A percentile compares a stretch with the other conserved stretches of the same genome.
Conservation (phyloP, 768 basidiomycete species). For the Hirschioporus abietinus region DNA sequence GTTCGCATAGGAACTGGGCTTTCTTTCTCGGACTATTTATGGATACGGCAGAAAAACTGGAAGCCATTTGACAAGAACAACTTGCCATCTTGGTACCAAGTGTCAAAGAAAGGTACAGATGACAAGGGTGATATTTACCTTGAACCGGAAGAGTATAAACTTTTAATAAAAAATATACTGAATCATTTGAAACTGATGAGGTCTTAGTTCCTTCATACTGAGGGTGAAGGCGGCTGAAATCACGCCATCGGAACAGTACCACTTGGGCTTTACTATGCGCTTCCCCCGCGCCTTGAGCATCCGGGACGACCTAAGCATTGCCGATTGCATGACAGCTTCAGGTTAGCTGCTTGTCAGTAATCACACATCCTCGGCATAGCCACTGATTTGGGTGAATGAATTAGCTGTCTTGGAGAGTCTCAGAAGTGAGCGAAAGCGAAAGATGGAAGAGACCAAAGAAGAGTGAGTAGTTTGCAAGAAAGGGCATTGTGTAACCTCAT, state of each 20-base stretch:
- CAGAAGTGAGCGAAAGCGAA: conserved; percentile 65
- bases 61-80: conserved; percentile 70
- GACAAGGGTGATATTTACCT: conserved; percentile 91
- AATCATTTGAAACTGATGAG: conserved; percentile 5
- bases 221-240: conserved; percentile 95
- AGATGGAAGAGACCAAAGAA: conserved; percentile 52
- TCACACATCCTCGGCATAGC: neutral
- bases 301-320: conserved; percentile 68
- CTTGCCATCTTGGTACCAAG: conserved; percentile 65
- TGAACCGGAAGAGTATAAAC: conserved; percentile 75
- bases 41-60: conserved; percentile 81
- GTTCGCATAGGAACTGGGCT: conserved; percentile 89
- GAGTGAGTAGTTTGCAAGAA: conserved; percentile 31
- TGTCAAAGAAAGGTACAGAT: conserved; percentile 54
- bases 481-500: neutral
- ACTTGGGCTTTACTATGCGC: conserved; percentile 84
- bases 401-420: conserved; percentile 56
- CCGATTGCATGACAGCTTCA: conserved; percentile 68
- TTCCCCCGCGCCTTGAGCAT: conserved; percentile 85
- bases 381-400: conserved; percentile 6
- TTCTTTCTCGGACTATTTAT: conserved; percentile 78
- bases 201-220: conserved; percentile 80
- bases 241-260: conserved; percentile 71
- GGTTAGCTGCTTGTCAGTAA: conserved; percentile 32
- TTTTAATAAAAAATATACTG: neutral